Percentiles rank a stretch among this genome's conserved stretches.
Evolutionary conservation across 768 basidiomycete genomes (phyloP).

Genomic region (Exidia glandulosa): DNA sequence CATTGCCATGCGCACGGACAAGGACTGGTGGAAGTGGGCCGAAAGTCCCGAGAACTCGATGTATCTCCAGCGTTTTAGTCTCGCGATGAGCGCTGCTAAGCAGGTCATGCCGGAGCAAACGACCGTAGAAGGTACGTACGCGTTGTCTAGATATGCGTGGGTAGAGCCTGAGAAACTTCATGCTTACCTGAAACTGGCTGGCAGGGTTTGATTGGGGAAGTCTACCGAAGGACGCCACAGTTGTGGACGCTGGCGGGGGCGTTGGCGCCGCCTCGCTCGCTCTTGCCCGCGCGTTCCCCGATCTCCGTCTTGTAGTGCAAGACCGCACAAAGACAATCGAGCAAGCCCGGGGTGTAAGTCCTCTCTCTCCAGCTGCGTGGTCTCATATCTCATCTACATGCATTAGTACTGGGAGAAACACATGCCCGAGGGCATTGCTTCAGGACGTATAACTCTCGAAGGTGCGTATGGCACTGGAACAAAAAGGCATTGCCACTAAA

Average conservation of each 20-base stretch:
- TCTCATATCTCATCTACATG: not conserved
- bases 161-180: not conserved
- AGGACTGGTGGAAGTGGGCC: conserved; percentile 17
- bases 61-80: conserved; percentile 17
- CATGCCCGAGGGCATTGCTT: not conserved
- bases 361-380: not conserved
- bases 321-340: conserved; percentile 10
- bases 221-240: conserved; percentile 5
- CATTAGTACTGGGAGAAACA: not conserved
- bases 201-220: not conserved
- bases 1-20: conserved; percentile 13
- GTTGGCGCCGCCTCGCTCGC: conserved; percentile 7
- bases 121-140: not conserved
- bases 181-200: too few species aligned
- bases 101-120: not conserved
- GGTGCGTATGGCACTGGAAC: not conserved
- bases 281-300: conserved; percentile 4
- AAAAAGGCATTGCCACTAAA: too few species aligned
- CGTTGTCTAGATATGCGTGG: not conserved
- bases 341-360: conserved; percentile 2
- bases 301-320: conserved; percentile 10
- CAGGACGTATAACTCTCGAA: conserved; percentile 4
- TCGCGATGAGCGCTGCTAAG: conserved; percentile 18
- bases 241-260: conserved; percentile 17
- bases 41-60: conserved; percentile 17